A percentile compares a stretch with the other conserved stretches of the same genome.
These are phyloP conservation scores for Arthroderma sp. DNA, from an alignment of 2,329 filamentous ascomycete genomes.

Conservation along the genomic window DNA sequence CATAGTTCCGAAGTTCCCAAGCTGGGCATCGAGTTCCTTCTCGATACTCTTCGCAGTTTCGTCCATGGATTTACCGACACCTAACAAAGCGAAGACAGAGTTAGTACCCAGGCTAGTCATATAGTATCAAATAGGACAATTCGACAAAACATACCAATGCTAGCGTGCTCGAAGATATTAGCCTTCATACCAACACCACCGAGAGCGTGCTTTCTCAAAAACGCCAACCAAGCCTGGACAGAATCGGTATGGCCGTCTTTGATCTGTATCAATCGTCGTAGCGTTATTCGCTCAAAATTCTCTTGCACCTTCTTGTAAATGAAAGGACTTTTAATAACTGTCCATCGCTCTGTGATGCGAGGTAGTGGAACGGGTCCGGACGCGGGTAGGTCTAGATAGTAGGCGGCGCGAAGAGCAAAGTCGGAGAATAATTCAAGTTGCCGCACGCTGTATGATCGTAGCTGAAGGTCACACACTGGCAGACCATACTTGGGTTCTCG, in stretches of 20 bases:
- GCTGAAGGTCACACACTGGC: slow-evolving; percentile 77
- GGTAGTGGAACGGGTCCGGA: slow-evolving; percentile 78
- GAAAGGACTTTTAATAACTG: slow-evolving; percentile 76
- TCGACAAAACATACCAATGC: slow-evolving; percentile 43
- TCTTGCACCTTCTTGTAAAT: slow-evolving; percentile 96
- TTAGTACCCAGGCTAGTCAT: slow-evolving; percentile 7
- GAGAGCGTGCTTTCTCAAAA: slow-evolving; percentile 80
- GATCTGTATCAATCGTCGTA: slow-evolving; percentile 78
- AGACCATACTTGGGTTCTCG: slow-evolving; percentile 61
- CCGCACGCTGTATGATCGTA: slow-evolving; percentile 79
- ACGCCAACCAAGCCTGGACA: slow-evolving; percentile 85
- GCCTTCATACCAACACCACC: slow-evolving; percentile 99
- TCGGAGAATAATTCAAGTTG: slow-evolving; percentile 91
- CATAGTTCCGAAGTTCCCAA: slow-evolving; percentile 30
- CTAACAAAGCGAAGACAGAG: slow-evolving; percentile 14
- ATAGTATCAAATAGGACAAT: not conserved
- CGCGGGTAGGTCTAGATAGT: slow-evolving; percentile 79
- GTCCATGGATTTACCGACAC: slow-evolving; percentile 30
- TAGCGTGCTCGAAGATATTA: slow-evolving; percentile 82
- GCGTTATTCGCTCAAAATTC: slow-evolving; percentile 87
- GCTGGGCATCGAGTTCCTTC: slow-evolving; percentile 26
- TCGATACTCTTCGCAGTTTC: slow-evolving; percentile 24
- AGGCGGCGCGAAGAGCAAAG: slow-evolving; percentile 86
- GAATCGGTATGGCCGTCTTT: slow-evolving; percentile 79
- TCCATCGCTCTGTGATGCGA: slow-evolving; percentile 83